Percentiles rank a stretch among this genome's conserved stretches.
Conservation (phyloP, 306 rosid species). For the Fragaria ananassa region DNA sequence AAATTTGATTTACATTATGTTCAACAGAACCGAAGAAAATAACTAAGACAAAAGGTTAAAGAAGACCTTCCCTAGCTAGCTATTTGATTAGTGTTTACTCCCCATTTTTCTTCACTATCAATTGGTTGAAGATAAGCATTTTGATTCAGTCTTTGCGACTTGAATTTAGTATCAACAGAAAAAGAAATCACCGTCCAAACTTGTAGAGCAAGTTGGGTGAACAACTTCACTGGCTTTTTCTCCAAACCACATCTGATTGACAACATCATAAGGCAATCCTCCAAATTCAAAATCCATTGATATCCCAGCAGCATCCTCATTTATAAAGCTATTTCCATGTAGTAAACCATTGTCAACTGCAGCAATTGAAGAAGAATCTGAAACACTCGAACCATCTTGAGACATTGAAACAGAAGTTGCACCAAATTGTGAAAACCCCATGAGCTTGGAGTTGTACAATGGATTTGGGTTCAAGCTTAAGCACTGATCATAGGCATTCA, state of each 20-base stretch:
- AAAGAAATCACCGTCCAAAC: constrained; percentile 39
- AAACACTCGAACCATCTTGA: constrained; percentile 47
- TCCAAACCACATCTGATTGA: constrained; percentile 30
- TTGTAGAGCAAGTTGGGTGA: constrained; percentile 31
- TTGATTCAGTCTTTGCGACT: constrained; percentile 32
- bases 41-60: neutral
- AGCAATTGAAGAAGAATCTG: constrained; percentile 38
- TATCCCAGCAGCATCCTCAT: constrained; percentile 29
- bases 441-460: constrained; percentile 11
- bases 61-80: constrained; percentile 6
- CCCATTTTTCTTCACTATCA: neutral
- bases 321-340: constrained; percentile 22
- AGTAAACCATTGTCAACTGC: constrained; percentile 22
- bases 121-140: constrained; percentile 16
- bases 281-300: constrained; percentile 52
- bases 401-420: constrained; percentile 36
- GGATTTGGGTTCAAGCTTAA: constrained; percentile 18
- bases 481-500: constrained; percentile 15
- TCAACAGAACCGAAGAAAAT: neutral
- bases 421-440: constrained; percentile 33
- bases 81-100: neutral
- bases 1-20: constrained; percentile 20
- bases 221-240: constrained; percentile 34
- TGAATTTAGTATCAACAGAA: constrained; percentile 35
- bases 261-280: constrained; percentile 41